Conservation (phyloP, 129 eudicot genomes). For the Ambrosia artemisiifolia region DNA sequence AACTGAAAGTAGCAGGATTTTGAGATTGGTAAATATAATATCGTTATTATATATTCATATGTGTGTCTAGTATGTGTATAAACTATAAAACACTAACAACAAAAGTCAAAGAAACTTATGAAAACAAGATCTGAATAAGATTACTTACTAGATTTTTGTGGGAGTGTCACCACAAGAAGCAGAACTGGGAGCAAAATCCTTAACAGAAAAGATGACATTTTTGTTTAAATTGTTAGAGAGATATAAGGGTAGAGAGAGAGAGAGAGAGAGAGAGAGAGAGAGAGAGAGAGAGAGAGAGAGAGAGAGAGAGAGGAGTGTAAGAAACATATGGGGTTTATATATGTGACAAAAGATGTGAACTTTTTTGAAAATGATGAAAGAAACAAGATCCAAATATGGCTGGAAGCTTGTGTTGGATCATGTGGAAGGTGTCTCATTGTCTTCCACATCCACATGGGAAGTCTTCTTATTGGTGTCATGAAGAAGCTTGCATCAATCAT, state of each 20-base stretch:
- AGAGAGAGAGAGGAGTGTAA: conserved; percentile 20
- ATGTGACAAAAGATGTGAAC: conserved; percentile 25
- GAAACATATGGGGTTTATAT: conserved; percentile 31
- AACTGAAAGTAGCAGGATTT: conserved; percentile 28
- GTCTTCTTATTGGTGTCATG: conserved; percentile 19
- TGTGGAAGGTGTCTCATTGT: conserved; percentile 23
- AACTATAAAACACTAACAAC: not conserved
- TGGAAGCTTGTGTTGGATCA: conserved; percentile 32
- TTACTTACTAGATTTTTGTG: conserved; percentile 40
- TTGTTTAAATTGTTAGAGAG: conserved; percentile 25
- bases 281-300: no score
- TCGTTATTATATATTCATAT: conserved; percentile 8
- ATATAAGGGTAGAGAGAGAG: conserved; percentile 2
- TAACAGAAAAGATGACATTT: conserved; percentile 30
- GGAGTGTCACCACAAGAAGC: conserved; percentile 26
- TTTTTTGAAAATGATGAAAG: conserved; percentile 19
- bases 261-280: no score
- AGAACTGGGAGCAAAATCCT: conserved; percentile 29
- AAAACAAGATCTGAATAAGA: conserved; percentile 22
- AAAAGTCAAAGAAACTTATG: not conserved
- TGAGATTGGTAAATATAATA: conserved; percentile 16
- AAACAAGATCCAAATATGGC: conserved; percentile 30
- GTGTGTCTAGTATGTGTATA: not conserved
- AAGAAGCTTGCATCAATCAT: no score
- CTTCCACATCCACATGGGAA: conserved; percentile 34